These are phyloP conservation scores for Emergomyces orientalis DNA, from an alignment of 2,329 filamentous ascomycete species.

Conservation along the genomic window DNA sequence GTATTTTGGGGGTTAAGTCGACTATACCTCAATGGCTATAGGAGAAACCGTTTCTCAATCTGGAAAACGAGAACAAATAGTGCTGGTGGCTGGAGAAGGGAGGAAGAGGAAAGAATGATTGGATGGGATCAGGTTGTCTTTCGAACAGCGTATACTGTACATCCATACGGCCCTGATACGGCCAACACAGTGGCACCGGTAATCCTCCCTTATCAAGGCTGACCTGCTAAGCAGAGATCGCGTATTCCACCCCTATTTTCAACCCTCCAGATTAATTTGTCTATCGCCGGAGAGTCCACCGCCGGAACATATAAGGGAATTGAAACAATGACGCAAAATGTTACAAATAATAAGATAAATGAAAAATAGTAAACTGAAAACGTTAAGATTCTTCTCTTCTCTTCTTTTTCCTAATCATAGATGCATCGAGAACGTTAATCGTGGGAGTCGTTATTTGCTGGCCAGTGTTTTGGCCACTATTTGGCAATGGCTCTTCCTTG, in stretches of 20 bases:
- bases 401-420: slow-evolving; percentile 34
- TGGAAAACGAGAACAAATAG: too few relatives aligned
- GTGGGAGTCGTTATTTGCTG: slow-evolving; percentile 12
- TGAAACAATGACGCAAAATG: neutral
- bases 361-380: neutral
- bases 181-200: neutral
- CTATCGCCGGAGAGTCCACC: neutral
- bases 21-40: too few relatives aligned
- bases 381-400: slow-evolving; percentile 17
- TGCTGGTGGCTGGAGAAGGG: neutral
- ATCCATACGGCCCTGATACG: neutral
- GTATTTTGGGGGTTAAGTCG: too few relatives aligned
- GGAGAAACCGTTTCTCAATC: too few relatives aligned
- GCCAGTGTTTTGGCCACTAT: neutral
- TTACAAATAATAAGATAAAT: neutral
- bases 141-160: neutral
- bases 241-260: neutral
- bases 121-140: neutral
- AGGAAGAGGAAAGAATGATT: neutral
- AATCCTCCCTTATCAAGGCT: neutral
- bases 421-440: slow-evolving; percentile 33
- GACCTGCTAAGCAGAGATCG: neutral
- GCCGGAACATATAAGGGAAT: neutral
- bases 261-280: neutral
- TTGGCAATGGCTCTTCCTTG: slow-evolving; percentile 13